These are phyloP conservation scores for Verticillium zaregamsianum DNA, from an alignment of 2,329 filamentous ascomycete species.

Conservation along the genomic window DNA sequence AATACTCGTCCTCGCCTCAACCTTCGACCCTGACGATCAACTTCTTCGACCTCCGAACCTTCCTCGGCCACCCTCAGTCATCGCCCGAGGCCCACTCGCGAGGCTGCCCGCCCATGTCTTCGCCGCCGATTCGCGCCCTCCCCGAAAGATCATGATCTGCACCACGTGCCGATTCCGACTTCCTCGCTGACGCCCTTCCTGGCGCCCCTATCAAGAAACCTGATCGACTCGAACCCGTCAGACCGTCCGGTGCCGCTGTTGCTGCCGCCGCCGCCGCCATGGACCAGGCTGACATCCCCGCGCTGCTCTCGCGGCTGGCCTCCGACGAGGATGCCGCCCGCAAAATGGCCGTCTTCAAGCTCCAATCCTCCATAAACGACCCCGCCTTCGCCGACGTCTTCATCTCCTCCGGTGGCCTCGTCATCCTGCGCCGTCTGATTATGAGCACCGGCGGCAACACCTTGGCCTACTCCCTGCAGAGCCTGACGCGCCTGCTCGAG, in stretches of 20 bases:
- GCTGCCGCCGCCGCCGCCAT: conserved; percentile 28
- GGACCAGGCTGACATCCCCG: conserved; percentile 65
- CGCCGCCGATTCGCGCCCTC: neutral
- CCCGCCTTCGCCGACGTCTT: conserved; percentile 96
- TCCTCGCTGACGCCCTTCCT: conserved; percentile 3
- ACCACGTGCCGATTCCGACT: conserved; percentile 3
- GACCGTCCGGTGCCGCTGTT: neutral
- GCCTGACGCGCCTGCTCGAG: conserved; percentile 80
- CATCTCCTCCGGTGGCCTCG: conserved; percentile 81
- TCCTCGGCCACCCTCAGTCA: neutral
- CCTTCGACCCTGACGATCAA: no score
- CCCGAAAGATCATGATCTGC: neutral
- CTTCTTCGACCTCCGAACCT: no score
- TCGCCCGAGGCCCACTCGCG: neutral
- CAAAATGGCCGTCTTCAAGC: conserved; percentile 98
- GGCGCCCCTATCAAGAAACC: conserved; percentile 4
- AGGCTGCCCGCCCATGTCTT: neutral
- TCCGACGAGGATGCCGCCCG: conserved; percentile 83
- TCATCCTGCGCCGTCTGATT: conserved; percentile 76
- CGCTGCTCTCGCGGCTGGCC: conserved; percentile 58
- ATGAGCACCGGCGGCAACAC: conserved; percentile 88
- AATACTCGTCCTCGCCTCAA: neutral
- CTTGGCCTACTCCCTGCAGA: conserved; percentile 89
- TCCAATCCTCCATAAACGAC: conserved; percentile 92
- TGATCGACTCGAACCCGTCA: neutral